Evolutionary conservation across 257 asterid species (phyloP).

Genomic region (Petunia secreta): DNA sequence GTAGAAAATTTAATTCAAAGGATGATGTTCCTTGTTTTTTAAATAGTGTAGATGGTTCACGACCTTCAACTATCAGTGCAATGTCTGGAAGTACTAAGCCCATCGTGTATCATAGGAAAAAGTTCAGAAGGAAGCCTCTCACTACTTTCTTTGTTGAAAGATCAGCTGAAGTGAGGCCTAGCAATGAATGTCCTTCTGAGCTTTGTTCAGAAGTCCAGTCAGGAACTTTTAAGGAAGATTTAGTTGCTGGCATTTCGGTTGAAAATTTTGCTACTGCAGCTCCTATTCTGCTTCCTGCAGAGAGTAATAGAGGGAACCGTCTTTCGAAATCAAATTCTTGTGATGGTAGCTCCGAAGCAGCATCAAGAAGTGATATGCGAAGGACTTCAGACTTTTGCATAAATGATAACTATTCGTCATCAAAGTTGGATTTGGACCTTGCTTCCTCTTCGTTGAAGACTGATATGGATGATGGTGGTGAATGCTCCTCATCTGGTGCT

Average conservation of each 20-base stretch:
- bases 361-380: slow-evolving; percentile 41
- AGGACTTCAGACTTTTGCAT: slow-evolving; percentile 42
- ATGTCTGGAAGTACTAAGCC: slow-evolving; percentile 37
- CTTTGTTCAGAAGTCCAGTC: slow-evolving; percentile 50
- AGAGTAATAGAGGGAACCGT: slow-evolving; percentile 35
- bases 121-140: slow-evolving; percentile 34
- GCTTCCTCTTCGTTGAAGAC: slow-evolving; percentile 47
- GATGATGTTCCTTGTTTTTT: slow-evolving; percentile 31
- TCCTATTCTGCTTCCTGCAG: slow-evolving; percentile 31
- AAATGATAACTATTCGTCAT: slow-evolving; percentile 68
- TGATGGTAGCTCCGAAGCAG: slow-evolving; percentile 53
- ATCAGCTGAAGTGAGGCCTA: slow-evolving; percentile 34
- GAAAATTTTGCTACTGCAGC: slow-evolving; percentile 40
- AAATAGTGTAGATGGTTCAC: slow-evolving; percentile 29
- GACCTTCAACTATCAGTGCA: slow-evolving; percentile 30
- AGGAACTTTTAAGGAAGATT: slow-evolving; percentile 41
- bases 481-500: slow-evolving; percentile 79
- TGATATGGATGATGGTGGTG: slow-evolving; percentile 56
- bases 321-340: slow-evolving; percentile 41
- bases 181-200: slow-evolving; percentile 49
- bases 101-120: slow-evolving; percentile 43
- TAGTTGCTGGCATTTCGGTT: slow-evolving; percentile 36
- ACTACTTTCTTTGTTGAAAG: slow-evolving; percentile 33
- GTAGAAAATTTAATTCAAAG: slow-evolving; percentile 27
- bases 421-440: slow-evolving; percentile 57